Base-by-base conservation (phyloP, 1,139 yeast genomes). In the Yamadazyma diospyri region DNA sequence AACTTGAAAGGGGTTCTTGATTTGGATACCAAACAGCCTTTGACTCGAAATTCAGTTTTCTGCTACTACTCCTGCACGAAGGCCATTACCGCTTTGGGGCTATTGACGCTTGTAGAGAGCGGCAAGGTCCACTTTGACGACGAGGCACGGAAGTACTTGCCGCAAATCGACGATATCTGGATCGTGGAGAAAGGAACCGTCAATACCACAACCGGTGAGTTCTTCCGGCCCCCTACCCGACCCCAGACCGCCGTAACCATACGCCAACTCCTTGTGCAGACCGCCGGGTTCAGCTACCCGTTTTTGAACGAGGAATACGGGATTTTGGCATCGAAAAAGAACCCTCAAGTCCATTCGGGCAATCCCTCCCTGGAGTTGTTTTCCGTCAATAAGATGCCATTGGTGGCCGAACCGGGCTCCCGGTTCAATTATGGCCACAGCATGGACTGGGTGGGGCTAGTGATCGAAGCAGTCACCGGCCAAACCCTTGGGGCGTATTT, bases 371-470 rank as follows among this genome's bases (percentile, higher is more conserved):
- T 38, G 34, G 54, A 50, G 13, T 50, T 54, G 20, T 64, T 64
- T 39, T 39, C 51, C 25, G 51, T 55, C 26, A 47, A 51, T 3
- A 51, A 57, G 38, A 52, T 52, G 33, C 81, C 81, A 0, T 57
- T 76, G 32, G 37, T 64, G 3, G 62, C 59, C 36, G 79, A 76
- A 44, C 82, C 82, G 1, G 81, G 81, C 2, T 51, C 72, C 0
- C 44, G 52, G 7, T 76, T 76, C 70, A 48, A 51, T 33, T 76
- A 76, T 47, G 81, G 82, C 12, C 63, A 64, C 32, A 61, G 66
- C 33, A 55, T 64, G 23, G 82, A 76, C 44, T 72, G 79, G 77
- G 66, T 72, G 4, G 80, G 81, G 2, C 51, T 61, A 21, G 57
- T 72, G 1, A 53, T 76, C 17, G 62, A 72, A 41, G 55, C 57